Conservation (phyloP, 208 protist genomes). For the Vickermania ingenoplastis region DNA sequence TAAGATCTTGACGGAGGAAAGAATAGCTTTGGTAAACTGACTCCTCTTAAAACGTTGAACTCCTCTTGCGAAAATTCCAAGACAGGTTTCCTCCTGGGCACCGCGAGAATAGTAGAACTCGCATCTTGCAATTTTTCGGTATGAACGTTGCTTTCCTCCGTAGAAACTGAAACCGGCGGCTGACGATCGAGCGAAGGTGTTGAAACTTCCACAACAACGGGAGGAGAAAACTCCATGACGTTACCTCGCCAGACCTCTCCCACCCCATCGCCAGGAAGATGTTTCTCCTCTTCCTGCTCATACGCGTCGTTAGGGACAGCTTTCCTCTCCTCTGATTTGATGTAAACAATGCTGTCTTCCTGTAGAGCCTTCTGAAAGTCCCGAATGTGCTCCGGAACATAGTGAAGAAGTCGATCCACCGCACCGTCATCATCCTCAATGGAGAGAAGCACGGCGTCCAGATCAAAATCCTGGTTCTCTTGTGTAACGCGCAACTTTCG, state of each 20-base stretch:
- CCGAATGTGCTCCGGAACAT: conserved; percentile 47
- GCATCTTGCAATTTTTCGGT: neutral
- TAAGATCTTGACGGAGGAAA: conserved; percentile 29
- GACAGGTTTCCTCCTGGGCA: conserved; percentile 30
- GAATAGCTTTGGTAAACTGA: conserved; percentile 38
- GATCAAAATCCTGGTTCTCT: conserved; percentile 55
- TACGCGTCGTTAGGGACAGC: neutral
- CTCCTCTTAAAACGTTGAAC: conserved; percentile 24
- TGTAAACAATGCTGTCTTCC: conserved; percentile 10
- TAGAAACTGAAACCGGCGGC: neutral
- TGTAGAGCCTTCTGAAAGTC: conserved; percentile 40
- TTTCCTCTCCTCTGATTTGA: neutral
- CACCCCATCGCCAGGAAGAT: conserved; percentile 14
- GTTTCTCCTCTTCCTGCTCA: conserved; percentile 41
- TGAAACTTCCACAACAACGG: conserved; percentile 28
- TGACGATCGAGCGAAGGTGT: neutral
- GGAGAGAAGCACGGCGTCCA: conserved; percentile 50
- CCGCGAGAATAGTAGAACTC: conserved; percentile 18
- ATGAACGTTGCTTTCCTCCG: neutral
- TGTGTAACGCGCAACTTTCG: conserved; percentile 26
- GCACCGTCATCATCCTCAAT: conserved; percentile 72
- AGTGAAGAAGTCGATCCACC: conserved; percentile 43
- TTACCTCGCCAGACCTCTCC: conserved; percentile 74
- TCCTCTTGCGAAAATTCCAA: conserved; percentile 50
- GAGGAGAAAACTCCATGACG: conserved; percentile 56